These are phyloP conservation scores for Pulveroboletus ravenelii DNA, from an alignment of 768 basidiomycete species.

Conservation along the genomic window DNA sequence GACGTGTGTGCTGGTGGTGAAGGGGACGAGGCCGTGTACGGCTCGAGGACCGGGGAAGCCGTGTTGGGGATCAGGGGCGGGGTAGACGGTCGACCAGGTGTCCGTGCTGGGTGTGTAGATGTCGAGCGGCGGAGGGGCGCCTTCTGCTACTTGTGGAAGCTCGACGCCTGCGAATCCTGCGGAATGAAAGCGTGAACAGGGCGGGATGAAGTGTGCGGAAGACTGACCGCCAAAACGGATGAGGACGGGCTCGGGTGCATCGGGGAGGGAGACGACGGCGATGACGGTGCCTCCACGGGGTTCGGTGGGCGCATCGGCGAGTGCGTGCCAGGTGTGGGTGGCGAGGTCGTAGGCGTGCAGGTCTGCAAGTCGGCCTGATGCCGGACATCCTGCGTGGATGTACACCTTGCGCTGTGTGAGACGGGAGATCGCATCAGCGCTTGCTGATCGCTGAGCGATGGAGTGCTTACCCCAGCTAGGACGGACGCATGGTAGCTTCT, in stretches of 20 bases:
- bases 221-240: conserved; percentile 35
- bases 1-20: background rate
- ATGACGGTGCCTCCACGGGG: conserved; percentile 40
- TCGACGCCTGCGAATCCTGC: conserved; percentile 36
- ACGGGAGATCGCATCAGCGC: too few species aligned
- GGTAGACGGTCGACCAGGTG: conserved; percentile 22
- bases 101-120: conserved; percentile 28
- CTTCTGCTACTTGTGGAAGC: conserved; percentile 22
- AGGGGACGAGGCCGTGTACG: conserved; percentile 33
- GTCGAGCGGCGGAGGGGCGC: conserved; percentile 27
- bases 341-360: conserved; percentile 33
- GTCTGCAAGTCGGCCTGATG: conserved; percentile 31
- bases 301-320: conserved; percentile 36
- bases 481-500: conserved; percentile 37
- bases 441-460: background rate
- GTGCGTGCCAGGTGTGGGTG: conserved; percentile 27
- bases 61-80: conserved; percentile 23
- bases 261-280: conserved; percentile 20
- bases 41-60: conserved; percentile 32
- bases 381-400: conserved; percentile 40
- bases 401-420: conserved; percentile 19
- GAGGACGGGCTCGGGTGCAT: conserved; percentile 22
- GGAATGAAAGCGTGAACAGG: background rate
- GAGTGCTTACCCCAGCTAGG: conserved; percentile 23
- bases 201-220: rapidly evolving